Evolutionary conservation across 768 basidiomycete species (phyloP).

Genomic region (Nevesoporus exiguus): DNA sequence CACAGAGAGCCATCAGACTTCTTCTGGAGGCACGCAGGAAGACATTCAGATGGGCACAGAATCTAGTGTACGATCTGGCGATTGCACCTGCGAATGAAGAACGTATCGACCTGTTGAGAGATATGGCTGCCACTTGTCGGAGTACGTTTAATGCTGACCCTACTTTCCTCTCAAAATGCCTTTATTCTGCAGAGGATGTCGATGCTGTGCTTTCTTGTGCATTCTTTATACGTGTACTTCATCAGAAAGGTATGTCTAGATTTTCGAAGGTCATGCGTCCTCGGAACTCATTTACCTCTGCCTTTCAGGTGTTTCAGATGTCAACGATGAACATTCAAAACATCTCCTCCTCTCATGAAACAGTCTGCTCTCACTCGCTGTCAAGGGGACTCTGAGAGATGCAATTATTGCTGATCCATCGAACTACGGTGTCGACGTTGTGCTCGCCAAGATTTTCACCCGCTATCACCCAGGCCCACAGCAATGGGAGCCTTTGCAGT

Average conservation of each 20-base stretch:
- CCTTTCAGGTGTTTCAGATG: neutral
- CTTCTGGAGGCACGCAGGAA: neutral
- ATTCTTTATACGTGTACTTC: neutral
- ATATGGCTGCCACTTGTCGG: neutral
- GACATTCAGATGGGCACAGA: neutral
- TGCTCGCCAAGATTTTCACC: neutral
- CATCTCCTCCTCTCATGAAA: neutral
- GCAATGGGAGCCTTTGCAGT: neutral
- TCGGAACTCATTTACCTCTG: too few relatives aligned
- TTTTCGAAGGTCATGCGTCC: neutral
- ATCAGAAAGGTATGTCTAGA: neutral
- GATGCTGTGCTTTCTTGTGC: neutral
- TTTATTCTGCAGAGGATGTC: neutral
- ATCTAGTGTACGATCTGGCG: neutral
- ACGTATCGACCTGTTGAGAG: neutral
- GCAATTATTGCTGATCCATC: neutral
- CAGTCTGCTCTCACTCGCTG: neutral
- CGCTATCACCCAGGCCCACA: neutral
- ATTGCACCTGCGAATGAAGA: neutral
- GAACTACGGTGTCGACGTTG: neutral
- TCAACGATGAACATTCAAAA: neutral
- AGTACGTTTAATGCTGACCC: neutral
- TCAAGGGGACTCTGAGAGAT: neutral
- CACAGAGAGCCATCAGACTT: neutral
- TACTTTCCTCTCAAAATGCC: neutral